Percentiles rank a stretch among this genome's conserved stretches.
Conservation (phyloP, 495 filamentous ascomycete species). For the Stereocaulon alpinum region DNA sequence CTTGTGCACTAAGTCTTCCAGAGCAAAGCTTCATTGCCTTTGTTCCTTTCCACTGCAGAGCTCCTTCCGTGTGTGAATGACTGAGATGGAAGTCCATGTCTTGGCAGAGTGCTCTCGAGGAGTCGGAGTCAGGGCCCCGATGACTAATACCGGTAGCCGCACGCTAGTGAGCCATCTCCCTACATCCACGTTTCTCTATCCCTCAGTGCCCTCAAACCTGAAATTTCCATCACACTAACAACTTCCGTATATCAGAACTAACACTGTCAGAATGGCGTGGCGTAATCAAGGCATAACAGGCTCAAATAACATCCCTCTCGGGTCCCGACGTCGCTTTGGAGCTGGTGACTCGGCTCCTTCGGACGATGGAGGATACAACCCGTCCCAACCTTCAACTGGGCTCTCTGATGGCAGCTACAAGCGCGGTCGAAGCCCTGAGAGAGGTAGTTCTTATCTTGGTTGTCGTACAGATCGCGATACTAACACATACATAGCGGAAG, state of each 20-base stretch:
- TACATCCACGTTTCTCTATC: neutral
- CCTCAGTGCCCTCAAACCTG: neutral
- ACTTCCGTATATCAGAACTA: neutral
- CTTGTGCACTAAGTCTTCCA: too few relatives aligned
- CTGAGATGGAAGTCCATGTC: too few relatives aligned
- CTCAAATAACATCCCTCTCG: constrained; percentile 95
- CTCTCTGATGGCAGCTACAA: constrained; percentile 44
- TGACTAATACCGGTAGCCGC: neutral
- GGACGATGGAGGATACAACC: constrained; percentile 51
- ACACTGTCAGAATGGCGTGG: constrained; percentile 61
- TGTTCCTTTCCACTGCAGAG: too few relatives aligned
- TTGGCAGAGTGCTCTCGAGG: too few relatives aligned
- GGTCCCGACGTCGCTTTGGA: constrained; percentile 73
- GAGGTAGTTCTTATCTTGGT: constrained; percentile 34
- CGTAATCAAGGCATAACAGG: constrained; percentile 93
- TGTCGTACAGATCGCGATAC: neutral
- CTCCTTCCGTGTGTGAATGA: too few relatives aligned
- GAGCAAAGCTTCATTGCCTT: too few relatives aligned
- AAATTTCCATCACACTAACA: neutral
- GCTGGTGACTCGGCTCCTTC: constrained; percentile 44
- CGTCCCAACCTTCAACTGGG: constrained; percentile 38
- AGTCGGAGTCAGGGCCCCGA: too few relatives aligned
- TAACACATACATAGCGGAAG: constrained; percentile 32
- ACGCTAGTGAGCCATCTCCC: neutral
- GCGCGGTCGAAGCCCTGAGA: constrained; percentile 66